Percentiles rank a stretch among this genome's conserved stretches.
Conservation (phyloP, 1,284 basidiomycete genomes). For the Sporisorium graminicola region DNA sequence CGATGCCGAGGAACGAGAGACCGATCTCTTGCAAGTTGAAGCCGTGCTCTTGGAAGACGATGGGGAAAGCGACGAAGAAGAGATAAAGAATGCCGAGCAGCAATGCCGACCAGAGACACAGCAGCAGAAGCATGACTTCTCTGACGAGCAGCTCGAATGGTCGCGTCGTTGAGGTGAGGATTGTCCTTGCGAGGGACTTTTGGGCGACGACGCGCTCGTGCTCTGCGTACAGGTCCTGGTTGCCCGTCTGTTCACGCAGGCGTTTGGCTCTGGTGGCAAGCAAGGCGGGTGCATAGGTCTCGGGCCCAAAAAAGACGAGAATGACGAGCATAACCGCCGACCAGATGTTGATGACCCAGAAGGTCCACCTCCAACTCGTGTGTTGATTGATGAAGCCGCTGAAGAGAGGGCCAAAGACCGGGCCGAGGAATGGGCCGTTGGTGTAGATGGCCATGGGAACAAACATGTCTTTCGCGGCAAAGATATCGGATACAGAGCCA, state of each 20-base stretch:
- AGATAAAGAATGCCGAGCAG: constrained; percentile 52
- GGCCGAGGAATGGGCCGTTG: constrained; percentile 64
- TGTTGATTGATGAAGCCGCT: constrained; percentile 63
- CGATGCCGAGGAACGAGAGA: constrained; percentile 51
- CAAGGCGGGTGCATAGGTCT: constrained; percentile 67
- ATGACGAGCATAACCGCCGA: constrained; percentile 59
- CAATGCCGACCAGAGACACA: constrained; percentile 43
- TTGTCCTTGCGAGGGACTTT: constrained; percentile 26
- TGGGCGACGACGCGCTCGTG: constrained; percentile 30
- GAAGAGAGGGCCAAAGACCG: constrained; percentile 54
- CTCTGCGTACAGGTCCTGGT: constrained; percentile 48
- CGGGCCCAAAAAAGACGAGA: constrained; percentile 65
- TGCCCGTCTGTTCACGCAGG: constrained; percentile 63
- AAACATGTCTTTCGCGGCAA: constrained; percentile 58
- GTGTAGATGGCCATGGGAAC: constrained; percentile 69
- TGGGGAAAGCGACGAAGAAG: constrained; percentile 58
- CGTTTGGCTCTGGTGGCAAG: constrained; percentile 62
- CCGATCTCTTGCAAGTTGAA: constrained; percentile 53
- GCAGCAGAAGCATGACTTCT: constrained; percentile 41
- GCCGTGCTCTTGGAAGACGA: constrained; percentile 52
- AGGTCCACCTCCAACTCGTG: constrained; percentile 68
- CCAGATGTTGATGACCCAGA: constrained; percentile 65
- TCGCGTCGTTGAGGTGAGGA: constrained; percentile 26
- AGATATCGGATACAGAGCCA: constrained; percentile 59
- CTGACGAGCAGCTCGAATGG: constrained; percentile 33